phyloP scores from a whole-genome alignment of 768 basidiomycete genomes.

The Leccinum uliginosum region DNA sequence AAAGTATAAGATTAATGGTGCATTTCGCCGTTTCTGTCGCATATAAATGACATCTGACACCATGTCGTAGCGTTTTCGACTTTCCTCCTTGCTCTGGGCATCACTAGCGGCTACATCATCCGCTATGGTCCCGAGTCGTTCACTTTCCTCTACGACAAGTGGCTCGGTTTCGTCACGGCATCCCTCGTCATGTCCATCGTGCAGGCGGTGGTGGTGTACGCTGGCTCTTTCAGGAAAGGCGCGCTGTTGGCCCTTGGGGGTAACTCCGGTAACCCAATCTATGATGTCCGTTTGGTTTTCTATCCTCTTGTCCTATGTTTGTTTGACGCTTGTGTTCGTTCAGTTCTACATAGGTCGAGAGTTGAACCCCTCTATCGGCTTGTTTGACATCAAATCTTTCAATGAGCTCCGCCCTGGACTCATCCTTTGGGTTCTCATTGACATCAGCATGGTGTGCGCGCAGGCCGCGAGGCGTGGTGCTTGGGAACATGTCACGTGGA shows the following conservation, averaged over 20 bases:
- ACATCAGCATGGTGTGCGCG: conserved; percentile 87
- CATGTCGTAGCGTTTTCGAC: conserved; percentile 72
- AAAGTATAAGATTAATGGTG: conserved; percentile 94
- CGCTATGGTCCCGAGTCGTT: conserved; percentile 75
- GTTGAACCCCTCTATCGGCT: conserved; percentile 82
- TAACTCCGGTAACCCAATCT: conserved; percentile 81
- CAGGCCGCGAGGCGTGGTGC: conserved; percentile 80
- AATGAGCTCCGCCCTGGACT: conserved; percentile 51
- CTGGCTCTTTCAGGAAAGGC: conserved; percentile 59
- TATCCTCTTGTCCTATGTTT: not conserved
- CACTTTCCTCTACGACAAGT: conserved; percentile 90
- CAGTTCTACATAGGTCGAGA: conserved; percentile 95
- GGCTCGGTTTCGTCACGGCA: conserved; percentile 84
- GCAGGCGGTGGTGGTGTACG: conserved; percentile 72
- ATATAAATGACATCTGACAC: not conserved
- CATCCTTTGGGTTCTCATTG: conserved; percentile 86
- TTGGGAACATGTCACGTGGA: conserved; percentile 67
- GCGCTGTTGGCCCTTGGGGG: conserved; percentile 88
- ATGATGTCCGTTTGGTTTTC: conserved; percentile 63
- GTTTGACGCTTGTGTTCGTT: conserved; percentile 1
- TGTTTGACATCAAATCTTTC: conserved; percentile 68
- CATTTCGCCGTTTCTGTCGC: conserved; percentile 14
- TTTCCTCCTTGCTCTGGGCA: conserved; percentile 73
- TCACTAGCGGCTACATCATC: conserved; percentile 63
- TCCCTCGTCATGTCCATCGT: conserved; percentile 71